Percentiles rank a stretch among this genome's conserved stretches.
Conservation (phyloP, 2,329 filamentous ascomycete genomes). For the Peltaster fructicola region DNA sequence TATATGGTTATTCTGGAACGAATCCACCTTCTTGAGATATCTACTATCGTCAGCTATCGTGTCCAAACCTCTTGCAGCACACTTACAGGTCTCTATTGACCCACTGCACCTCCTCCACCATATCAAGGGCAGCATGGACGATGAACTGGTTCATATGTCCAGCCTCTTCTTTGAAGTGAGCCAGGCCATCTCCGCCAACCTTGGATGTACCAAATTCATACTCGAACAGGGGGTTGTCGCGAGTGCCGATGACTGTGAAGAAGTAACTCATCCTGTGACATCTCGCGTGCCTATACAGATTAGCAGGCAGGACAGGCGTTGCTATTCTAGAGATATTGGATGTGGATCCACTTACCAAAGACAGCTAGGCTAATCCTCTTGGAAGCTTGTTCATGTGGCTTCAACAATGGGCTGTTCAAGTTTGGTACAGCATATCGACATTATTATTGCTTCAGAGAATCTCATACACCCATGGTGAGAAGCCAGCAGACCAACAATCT, state of each 20-base stretch:
- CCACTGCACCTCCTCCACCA: constrained; percentile 95
- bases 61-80: constrained; percentile 1
- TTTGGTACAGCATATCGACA: too few species aligned
- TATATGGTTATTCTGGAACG: constrained; percentile 83
- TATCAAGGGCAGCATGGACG: constrained; percentile 80
- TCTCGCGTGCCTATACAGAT: too few species aligned
- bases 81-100: constrained; percentile 62
- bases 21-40: constrained; percentile 93
- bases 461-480: too few species aligned
- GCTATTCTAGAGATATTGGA: too few species aligned
- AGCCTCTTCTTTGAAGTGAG: constrained; percentile 74
- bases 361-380: too few species aligned
- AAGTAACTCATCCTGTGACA: constrained; percentile 93
- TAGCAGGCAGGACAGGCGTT: too few species aligned
- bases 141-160: constrained; percentile 96
- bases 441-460: too few species aligned
- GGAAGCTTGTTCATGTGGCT: too few species aligned
- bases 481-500: too few species aligned
- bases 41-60: constrained; percentile 31
- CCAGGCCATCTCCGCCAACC: constrained; percentile 79
- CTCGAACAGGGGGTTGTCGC: constrained; percentile 92
- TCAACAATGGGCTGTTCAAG: too few species aligned
- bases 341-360: too few species aligned
- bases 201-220: constrained; percentile 95
- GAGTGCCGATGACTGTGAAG: constrained; percentile 89